Evolutionary conservation across 306 rosid species (phyloP).

Genomic region (Mimosa pudica): DNA sequence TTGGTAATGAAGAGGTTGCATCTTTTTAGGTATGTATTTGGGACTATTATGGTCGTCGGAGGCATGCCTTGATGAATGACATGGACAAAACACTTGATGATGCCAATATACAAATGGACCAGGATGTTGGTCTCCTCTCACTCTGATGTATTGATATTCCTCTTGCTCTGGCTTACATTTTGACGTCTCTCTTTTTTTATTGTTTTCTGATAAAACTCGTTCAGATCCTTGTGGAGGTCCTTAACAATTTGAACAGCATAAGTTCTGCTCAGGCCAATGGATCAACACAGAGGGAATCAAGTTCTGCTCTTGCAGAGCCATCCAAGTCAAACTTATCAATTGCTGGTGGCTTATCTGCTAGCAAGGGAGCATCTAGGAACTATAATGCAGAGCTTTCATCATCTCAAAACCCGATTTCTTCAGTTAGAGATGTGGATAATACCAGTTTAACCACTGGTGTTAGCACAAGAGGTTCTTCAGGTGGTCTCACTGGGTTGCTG

Average conservation of each 20-base stretch:
- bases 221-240: constrained; percentile 96
- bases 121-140: constrained; percentile 69
- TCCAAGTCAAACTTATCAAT: constrained; percentile 73
- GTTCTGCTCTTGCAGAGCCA: constrained; percentile 77
- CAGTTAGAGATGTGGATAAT: constrained; percentile 71
- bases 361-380: constrained; percentile 72
- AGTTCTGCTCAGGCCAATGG: constrained; percentile 78
- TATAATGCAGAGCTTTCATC: constrained; percentile 58
- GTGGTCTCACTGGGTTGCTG: constrained; percentile 90
- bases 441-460: constrained; percentile 67
- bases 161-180: constrained; percentile 33
- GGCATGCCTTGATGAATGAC: constrained; percentile 92
- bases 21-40: constrained; percentile 78
- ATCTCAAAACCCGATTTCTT: constrained; percentile 57
- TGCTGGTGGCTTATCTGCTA: constrained; percentile 85
- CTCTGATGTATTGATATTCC: constrained; percentile 33
- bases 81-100: constrained; percentile 96
- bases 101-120: constrained; percentile 98
- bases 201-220: constrained; percentile 38
- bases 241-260: constrained; percentile 58
- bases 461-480: constrained; percentile 84
- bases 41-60: constrained; percentile 88
- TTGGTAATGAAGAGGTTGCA: constrained; percentile 26
- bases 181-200: constrained; percentile 33
- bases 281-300: constrained; percentile 67